Conservation (phyloP, 1,284 basidiomycete genomes). For the Ustilago shanxiensis region DNA sequence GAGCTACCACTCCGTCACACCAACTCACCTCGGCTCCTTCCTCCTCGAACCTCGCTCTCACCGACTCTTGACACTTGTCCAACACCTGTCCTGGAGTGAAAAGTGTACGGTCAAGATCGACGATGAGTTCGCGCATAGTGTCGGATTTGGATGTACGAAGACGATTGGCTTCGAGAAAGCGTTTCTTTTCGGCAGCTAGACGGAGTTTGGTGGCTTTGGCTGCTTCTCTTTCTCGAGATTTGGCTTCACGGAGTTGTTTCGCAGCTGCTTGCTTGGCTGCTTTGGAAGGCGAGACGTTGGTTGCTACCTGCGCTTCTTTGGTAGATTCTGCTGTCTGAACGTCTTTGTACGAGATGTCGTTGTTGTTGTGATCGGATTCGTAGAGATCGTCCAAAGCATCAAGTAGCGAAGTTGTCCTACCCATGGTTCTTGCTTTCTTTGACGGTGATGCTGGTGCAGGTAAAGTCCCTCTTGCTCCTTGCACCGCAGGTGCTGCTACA, state of each 20-base stretch:
- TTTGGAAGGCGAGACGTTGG: background rate
- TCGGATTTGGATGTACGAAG: constrained; percentile 46
- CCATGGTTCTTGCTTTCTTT: constrained; percentile 14
- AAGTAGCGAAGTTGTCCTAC: constrained; percentile 25
- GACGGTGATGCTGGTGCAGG: constrained; percentile 10
- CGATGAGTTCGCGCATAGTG: constrained; percentile 51
- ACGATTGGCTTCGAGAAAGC: constrained; percentile 48
- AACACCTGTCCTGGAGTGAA: constrained; percentile 33
- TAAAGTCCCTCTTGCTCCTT: background rate
- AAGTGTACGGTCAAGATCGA: constrained; percentile 43
- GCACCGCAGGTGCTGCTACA: background rate
- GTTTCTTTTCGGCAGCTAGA: constrained; percentile 34
- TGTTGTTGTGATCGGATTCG: constrained; percentile 5
- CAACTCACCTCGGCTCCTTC: constrained; percentile 37
- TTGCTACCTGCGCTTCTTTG: background rate
- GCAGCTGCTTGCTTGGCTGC: constrained; percentile 15
- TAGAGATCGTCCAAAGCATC: constrained; percentile 44
- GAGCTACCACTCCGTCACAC: constrained; percentile 29
- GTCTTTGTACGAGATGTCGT: background rate
- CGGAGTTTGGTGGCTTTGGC: constrained; percentile 34
- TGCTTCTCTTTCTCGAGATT: constrained; percentile 33
- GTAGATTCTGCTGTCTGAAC: background rate
- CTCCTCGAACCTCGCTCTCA: constrained; percentile 28
- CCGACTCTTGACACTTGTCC: constrained; percentile 11
- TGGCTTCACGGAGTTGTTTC: constrained; percentile 32